phyloP scores from a whole-genome alignment of 768 basidiomycete genomes.

The Tulasnella sp. region DNA sequence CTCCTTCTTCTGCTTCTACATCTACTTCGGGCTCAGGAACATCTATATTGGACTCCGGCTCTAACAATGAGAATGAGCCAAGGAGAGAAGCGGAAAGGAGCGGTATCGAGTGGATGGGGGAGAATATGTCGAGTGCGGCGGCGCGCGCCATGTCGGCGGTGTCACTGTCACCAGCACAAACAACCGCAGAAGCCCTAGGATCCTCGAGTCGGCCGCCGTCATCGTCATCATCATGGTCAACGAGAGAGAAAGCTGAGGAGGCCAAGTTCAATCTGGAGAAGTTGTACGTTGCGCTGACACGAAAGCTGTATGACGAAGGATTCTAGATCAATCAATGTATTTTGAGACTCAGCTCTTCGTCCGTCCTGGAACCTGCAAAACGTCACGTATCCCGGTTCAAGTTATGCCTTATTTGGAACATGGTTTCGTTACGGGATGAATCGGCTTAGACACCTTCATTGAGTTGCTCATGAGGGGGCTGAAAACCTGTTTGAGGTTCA shows the following conservation, averaged over 20 bases:
- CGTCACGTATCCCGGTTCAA: no score
- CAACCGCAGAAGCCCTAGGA: background rate
- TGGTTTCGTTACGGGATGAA: no score
- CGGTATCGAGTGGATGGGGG: constrained; percentile 71
- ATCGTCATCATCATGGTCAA: no score
- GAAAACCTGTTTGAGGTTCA: no score
- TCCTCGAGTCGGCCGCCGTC: background rate
- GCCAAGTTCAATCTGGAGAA: constrained; percentile 58
- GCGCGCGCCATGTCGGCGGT: background rate
- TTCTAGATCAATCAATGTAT: constrained; percentile 35
- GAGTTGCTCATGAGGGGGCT: no score
- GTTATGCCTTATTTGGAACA: no score
- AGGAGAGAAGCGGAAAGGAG: constrained; percentile 27
- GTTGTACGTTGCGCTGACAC: constrained; percentile 80
- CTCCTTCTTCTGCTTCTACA: background rate
- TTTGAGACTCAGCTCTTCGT: constrained; percentile 6
- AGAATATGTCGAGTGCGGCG: constrained; percentile 43
- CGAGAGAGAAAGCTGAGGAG: constrained; percentile 2
- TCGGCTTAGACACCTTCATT: no score
- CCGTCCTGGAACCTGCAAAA: no score
- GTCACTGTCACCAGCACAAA: no score
- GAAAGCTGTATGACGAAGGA: constrained; percentile 89
- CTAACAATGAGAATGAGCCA: background rate
- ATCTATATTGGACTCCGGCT: background rate
- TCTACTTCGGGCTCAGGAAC: background rate